Evolutionary conservation across 306 rosid species (phyloP), one percentile per base, ranked within the genome.

Genomic region (Aeschynomene evenia): DNA sequence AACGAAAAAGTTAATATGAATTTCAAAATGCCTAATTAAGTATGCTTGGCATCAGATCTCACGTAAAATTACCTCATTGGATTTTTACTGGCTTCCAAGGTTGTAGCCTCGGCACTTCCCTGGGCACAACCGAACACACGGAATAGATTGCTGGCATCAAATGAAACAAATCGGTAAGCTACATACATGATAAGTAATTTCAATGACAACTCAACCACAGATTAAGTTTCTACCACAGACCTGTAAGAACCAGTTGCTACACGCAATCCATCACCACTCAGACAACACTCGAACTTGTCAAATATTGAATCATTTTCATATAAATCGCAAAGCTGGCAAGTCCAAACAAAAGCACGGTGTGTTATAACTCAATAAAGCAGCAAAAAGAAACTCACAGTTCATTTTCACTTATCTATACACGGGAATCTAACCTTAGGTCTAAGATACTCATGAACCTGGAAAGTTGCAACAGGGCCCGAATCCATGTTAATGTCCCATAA

Each of bases 401-500:
- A 69, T 51, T 52, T 45, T 66, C 50, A 21, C 53, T 36, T 51
- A 18, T 50, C 20, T 21, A 77, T 26, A 46, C 19, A 71, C 42
- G 50, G 11, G 66, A 71, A 67, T 59, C 77, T 79, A 55, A 95
- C 99, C 99, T 86, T 95, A 12, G 99, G 99, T 81, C 99, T 87
- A 33, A 95, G 65, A 82, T 91, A 74, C 81, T 95, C 99, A 33
- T 95, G 99, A 80, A 91, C 99, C 86, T 89, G 97, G 84, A 91
- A 95, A 80, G 99, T 85, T 52, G 91, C 64, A 63, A 95, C 93
- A 0, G 99, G 99, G 42, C 97, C 97, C 11, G 99, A 84, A 85
- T 95, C 99, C 99, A 95, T 95, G 71, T 95, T 91, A 70, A 95
- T 91, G 86, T 95, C 99, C 99, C 99, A 95, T 70, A 95, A 81